Conservation (phyloP, 2,329 filamentous ascomycete genomes). For the Orbilia brochopaga region DNA sequence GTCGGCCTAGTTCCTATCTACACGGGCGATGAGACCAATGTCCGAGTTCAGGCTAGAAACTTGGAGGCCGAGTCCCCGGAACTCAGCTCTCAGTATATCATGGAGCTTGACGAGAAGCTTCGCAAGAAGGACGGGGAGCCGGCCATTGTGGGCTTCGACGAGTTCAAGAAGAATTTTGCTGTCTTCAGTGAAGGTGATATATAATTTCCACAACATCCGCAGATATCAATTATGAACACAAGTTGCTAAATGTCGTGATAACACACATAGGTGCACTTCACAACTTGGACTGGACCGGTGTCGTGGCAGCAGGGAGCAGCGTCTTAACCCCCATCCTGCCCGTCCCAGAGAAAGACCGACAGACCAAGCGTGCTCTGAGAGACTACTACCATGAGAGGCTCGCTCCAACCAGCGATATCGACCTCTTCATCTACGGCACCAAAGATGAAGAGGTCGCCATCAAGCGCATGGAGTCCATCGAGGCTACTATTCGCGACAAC, state of each 20-base stretch:
- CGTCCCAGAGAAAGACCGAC: slow-evolving; percentile 67
- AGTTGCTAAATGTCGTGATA: slow-evolving; percentile 3
- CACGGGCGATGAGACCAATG: slow-evolving; percentile 61
- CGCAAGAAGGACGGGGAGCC: slow-evolving; percentile 69
- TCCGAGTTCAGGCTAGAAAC: slow-evolving; percentile 70
- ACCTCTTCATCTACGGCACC: slow-evolving; percentile 82
- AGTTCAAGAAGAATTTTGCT: slow-evolving; percentile 79
- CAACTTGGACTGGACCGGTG: slow-evolving; percentile 73
- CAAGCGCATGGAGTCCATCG: slow-evolving; percentile 84
- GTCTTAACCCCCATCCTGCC: slow-evolving; percentile 80
- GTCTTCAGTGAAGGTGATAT: slow-evolving; percentile 76
- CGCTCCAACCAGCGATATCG: slow-evolving; percentile 83
- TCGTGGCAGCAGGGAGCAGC: slow-evolving; percentile 79
- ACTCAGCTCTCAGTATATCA: slow-evolving; percentile 69
- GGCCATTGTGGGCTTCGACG: slow-evolving; percentile 71
- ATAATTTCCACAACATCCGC: neutral
- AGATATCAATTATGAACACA: slow-evolving; percentile 1
- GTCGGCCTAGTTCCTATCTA: slow-evolving; percentile 73
- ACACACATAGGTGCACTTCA: slow-evolving; percentile 37
- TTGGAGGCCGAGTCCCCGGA: slow-evolving; percentile 65
- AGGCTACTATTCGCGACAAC: slow-evolving; percentile 74
- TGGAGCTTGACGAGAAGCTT: slow-evolving; percentile 68
- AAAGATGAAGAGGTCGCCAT: slow-evolving; percentile 73
- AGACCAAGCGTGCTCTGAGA: slow-evolving; percentile 68
- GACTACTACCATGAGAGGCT: slow-evolving; percentile 82